Conservation (phyloP, 2,329 filamentous ascomycete species). For the Colletotrichum tropicale region DNA sequence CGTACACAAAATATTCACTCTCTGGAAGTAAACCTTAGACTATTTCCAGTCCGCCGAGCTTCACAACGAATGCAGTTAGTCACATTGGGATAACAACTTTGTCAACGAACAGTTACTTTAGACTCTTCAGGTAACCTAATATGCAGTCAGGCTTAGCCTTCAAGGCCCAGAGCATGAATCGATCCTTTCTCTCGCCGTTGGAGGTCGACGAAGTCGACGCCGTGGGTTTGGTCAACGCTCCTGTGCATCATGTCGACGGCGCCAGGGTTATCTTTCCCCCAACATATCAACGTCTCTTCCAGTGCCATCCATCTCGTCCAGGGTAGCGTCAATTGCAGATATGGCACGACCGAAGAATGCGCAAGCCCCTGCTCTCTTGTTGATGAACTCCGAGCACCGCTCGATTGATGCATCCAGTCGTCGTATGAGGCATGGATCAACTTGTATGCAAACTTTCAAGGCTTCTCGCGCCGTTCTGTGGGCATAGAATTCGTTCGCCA, state of each 20-base stretch:
- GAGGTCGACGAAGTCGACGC: neutral
- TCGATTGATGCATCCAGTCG: neutral
- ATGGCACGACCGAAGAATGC: neutral
- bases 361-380: neutral
- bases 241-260: neutral
- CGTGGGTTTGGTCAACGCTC: neutral
- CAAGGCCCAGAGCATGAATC: fast-evolving
- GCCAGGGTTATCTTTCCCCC: neutral
- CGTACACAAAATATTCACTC: neutral
- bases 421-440: neutral
- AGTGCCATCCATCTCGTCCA: neutral
- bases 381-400: neutral
- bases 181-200: neutral
- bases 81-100: neutral
- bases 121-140: fast-evolving
- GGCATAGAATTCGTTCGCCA: neutral
- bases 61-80: neutral
- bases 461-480: neutral
- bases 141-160: neutral
- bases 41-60: neutral
- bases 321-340: neutral
- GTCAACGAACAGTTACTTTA: neutral
- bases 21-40: neutral
- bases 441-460: neutral
- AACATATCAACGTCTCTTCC: neutral